Evolutionary conservation across 225 moss, liverwort and hornwort species (phyloP), one percentile per base, ranked within the genome.

Genomic region (Climacium dendroides): DNA sequence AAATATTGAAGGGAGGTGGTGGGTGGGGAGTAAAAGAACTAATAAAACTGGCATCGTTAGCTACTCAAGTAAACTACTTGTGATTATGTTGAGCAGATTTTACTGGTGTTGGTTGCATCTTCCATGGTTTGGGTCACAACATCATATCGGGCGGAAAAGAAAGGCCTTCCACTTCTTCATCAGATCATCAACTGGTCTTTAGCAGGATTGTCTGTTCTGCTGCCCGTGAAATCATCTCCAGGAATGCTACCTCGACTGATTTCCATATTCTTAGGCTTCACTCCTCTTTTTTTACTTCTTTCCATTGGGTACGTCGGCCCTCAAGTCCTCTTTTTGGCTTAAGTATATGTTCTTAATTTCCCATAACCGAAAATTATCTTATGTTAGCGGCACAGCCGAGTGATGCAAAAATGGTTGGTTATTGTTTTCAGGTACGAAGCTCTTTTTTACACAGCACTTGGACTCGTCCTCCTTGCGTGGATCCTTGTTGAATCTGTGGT

Each of bases 71-170:
- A 47, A 61, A 45, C 61, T 74, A 47, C 60, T 45, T 53, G 65
- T 82, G 64, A 87, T 92, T 65, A 32, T 85, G 72, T 78, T 89
- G 90, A 82, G 88, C 97, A 98, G 96, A 87, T 96, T 74, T 65
- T 91, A 43, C 87, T 97, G 78, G 98, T 99, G 25, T 76, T 95
- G 85, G 90, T 88, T 71, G 93, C 98, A 55, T 96, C 97, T 80
- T 89, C 85, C 80, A 99, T 99, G 98, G 98, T 99, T 82, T 96
- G 95, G 95, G 87, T 95, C 81, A 99, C 98, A 64, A 99, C 98
- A 48, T 94, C 97, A 35, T 95, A 96, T 81, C 93, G 98, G 85
- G 93, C 94, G 55, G 92, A 94, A 76, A 94, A 94, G 88, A 93
- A 93, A 87, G 95, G 95, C 57, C 96, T 97, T 84, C 98, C 98